Evolutionary conservation across 2,329 filamentous ascomycete genomes (phyloP), one percentile per base, ranked within the genome.

Genomic region (Epichloe gansuensis): DNA sequence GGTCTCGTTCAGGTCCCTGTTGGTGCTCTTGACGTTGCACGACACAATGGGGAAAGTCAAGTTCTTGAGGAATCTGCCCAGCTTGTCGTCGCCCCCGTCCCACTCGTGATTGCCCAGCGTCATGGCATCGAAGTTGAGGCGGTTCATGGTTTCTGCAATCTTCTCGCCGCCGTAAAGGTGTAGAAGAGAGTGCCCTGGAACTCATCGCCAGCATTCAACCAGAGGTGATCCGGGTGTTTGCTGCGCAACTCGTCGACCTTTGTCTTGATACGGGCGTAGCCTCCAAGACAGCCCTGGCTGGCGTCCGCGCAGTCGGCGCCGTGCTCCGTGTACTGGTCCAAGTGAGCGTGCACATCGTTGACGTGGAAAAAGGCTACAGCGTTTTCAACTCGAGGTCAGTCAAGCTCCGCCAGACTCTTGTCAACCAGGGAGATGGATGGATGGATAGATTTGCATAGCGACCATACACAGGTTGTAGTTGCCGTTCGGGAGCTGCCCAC

Each of bases 151-250:
- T 60, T 83, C 76, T 48, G 81, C 80, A 56, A 85, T 85, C 72
- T 85, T 85, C 68, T 83, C 80, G 25, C 80, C 79, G 15, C 77
- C 76, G 60, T 85, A 85, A 64, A 84, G 4, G 75, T 75, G 67
- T 83, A 85, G 69, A 83, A 85, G 7, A 85, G 71, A 0, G 82
- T 85, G 51, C 82, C 82, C 59, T 85, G 79, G 62, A 85, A 85
- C 62, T 85, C 82, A 58, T 85, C 82, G n/a, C 82, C 82, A 2
- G 77, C 78, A 52, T 85, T 83, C 46, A 85, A 68, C 68, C 80
- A 78, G 15, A 85, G 69, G 52, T 78, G 80, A 61, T 83, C 77
- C n/a, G 77, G 74, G 60, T 82, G 72, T 34, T 72, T 70, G 5
- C 76, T 73, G 34, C 80, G 75, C 28, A 79, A 73, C 59, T 76